Percentiles rank a stretch among this genome's conserved stretches.
Evolutionary conservation across 2,329 filamentous ascomycete genomes (phyloP).

Genomic region (Hirsutella thompsonii): DNA sequence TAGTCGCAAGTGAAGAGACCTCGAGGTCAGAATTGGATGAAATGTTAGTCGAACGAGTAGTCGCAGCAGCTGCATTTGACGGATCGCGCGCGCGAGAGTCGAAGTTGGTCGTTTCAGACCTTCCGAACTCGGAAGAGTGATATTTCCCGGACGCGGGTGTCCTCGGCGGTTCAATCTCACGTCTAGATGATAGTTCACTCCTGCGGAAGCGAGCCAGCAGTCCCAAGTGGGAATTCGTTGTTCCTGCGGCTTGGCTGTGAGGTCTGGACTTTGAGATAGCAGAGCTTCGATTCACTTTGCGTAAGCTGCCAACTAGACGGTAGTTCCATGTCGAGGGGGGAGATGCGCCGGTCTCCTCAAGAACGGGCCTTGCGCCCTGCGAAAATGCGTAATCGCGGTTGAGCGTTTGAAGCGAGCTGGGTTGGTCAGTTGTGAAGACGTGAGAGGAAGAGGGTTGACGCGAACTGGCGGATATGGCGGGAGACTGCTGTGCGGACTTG

Average conservation of each 20-base stretch:
- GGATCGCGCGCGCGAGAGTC: slow-evolving; percentile 38
- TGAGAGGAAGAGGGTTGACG: slow-evolving; percentile 32
- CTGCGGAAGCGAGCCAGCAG: background rate
- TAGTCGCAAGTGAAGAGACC: slow-evolving; percentile 27
- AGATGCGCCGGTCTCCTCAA: slow-evolving; percentile 2
- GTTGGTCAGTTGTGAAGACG: background rate
- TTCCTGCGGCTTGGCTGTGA: slow-evolving; percentile 6
- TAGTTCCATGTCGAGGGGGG: slow-evolving; percentile 36
- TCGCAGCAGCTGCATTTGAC: slow-evolving; percentile 6
- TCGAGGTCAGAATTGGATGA: slow-evolving; percentile 18
- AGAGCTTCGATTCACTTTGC: slow-evolving; percentile 27
- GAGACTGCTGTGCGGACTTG: slow-evolving; percentile 28
- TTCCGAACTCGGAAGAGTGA: no score
- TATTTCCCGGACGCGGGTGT: no score
- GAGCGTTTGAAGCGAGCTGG: slow-evolving; percentile 27
- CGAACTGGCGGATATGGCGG: slow-evolving; percentile 32
- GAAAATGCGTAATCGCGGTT: slow-evolving; percentile 23
- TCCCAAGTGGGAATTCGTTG: slow-evolving; percentile 14
- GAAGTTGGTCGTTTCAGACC: slow-evolving; percentile 26
- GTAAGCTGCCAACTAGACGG: slow-evolving; percentile 40
- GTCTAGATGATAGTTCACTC: no score
- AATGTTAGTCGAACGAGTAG: slow-evolving; percentile 3
- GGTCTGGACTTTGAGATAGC: slow-evolving; percentile 1
- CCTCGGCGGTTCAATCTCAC: no score
- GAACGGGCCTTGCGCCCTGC: background rate